Evolutionary conservation across 2,329 filamentous ascomycete genomes (phyloP), one percentile per base, ranked within the genome.

Genomic region (Cordyceps javanica): DNA sequence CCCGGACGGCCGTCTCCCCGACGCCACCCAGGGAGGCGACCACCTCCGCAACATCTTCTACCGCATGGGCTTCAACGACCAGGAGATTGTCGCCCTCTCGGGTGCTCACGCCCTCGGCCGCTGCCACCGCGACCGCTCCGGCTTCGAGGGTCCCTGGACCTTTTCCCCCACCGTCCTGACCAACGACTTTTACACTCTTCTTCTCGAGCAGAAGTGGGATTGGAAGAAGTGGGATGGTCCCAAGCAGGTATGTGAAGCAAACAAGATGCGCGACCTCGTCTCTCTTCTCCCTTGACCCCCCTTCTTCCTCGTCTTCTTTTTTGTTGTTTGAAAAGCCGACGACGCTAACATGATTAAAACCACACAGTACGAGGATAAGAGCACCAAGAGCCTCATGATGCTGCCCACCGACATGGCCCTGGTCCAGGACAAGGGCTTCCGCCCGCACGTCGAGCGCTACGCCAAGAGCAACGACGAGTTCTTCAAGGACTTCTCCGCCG

Each of bases 61-160:
- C 74, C 91, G 93, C 71, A 97, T 97, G 93, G 93, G 93, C 65
- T 97, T 97, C 82, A 88, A 94, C 74, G 93, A 99, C 77, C 89
- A 89, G 69, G 92, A 97, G 76, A 97, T 97, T 70, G 93, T 97
- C 46, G 94, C 93, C 30, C 83, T 97, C 55, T 81, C 82, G 25
- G 91, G 91, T 65, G 91, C 89, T 50, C 91, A 96, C 77, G 89
- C 90, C 55, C 83, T 96, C 38, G 92, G 92, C 62, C 90, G 92
- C 64, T 95, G 89, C 79, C 94, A 97, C 81, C 80, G 86, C 9
- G 88, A 94, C 75, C 90, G 93, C 70, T 91, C 86, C 62, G 93
- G 93, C 62, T 97, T 85, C 74, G 83, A 88, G 2, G 94, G 94
- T 1, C 91, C 91, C 56, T 96, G 91, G 91, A 91, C 90, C 64